Base-by-base conservation (phyloP, 805 yeast genomes). In the Alloascoidea hylecoeti region DNA sequence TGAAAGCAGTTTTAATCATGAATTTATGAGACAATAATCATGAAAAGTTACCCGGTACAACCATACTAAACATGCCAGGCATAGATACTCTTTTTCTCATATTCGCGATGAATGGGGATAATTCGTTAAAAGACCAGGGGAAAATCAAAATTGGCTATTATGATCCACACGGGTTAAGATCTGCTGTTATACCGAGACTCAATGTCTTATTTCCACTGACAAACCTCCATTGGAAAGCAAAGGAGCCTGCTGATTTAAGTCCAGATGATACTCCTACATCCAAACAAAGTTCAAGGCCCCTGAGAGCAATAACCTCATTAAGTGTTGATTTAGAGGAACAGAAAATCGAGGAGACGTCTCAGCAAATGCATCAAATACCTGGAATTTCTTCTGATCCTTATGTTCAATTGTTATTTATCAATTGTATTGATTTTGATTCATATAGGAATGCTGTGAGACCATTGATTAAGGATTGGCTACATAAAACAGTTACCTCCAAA, bases 401-500 rank as follows among this genome's bases (percentile, higher is more conserved):
- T 46, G 60, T 82, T 35, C 68, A 78, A 44, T 50, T 86, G 15
- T 75, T 89, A 62, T 70, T 88, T 40, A 65, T 89, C 4, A 68
- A 68, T 39, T 71, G 78, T 42, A 75, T 72, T 3, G 72, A 70
- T 34, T 53, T 79, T 15, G 97, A 89, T 13, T 72, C 72, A 1
- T 89, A 89, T 54, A 64, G 94, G 42, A 55, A 79, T 0, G 82
- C 78, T 48, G 85, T 81, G 1, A 68, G 98, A 32, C 95, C 94
- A 1, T 60, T 85, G 45, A 72, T 88, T 16, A 68, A 66, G 36
- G 92, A 80, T 46, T 92, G 98, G 97, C 60, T 82, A 17, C 62
- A 67, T 35, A 62, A 33, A 45, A 57, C 32, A 49, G 64, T 39
- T 47, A 63, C 34, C 46, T 61, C 44, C 46, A 60, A 41, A 40